phyloP scores from a whole-genome alignment of 768 basidiomycete species.

The Collybia sp. region DNA sequence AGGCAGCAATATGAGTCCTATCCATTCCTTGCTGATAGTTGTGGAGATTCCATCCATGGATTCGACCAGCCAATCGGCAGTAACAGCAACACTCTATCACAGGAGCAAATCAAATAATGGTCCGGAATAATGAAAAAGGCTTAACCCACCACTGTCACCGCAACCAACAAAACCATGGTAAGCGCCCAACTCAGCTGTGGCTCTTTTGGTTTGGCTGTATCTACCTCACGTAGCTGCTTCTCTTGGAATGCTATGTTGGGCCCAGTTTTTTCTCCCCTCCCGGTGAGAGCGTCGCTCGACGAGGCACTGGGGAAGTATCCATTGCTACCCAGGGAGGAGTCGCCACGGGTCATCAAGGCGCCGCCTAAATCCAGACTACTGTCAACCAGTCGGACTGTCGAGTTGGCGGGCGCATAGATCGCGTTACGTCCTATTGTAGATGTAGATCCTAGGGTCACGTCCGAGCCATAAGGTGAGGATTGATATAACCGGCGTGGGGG shows the following conservation, averaged over 20 bases:
- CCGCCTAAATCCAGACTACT: not conserved
- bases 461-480: slow-evolving; percentile 1
- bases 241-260: not conserved
- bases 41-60: slow-evolving; percentile 76
- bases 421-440: not conserved
- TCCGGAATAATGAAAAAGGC: not conserved
- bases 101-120: not conserved
- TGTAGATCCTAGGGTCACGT: not conserved
- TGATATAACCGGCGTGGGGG: not conserved
- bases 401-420: slow-evolving; percentile 3
- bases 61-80: slow-evolving; percentile 69
- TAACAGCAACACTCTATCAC: slow-evolving; percentile 46
- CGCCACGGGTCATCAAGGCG: not conserved
- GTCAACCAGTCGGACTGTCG: slow-evolving; percentile 11
- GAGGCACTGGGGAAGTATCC: not conserved
- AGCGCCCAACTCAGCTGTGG: slow-evolving; percentile 58
- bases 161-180: slow-evolving; percentile 47
- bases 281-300: not conserved
- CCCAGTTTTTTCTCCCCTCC: not conserved
- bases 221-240: not conserved
- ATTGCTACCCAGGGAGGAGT: slow-evolving; percentile 1
- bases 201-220: slow-evolving; percentile 19
- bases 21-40: slow-evolving; percentile 80
- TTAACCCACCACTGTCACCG: slow-evolving; percentile 58
- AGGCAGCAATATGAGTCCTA: slow-evolving; percentile 85